A percentile compares a stretch with the other conserved stretches of the same genome.
phyloP scores from a whole-genome alignment of 1,284 basidiomycete species.

The Apiotrichum porosum region DNA sequence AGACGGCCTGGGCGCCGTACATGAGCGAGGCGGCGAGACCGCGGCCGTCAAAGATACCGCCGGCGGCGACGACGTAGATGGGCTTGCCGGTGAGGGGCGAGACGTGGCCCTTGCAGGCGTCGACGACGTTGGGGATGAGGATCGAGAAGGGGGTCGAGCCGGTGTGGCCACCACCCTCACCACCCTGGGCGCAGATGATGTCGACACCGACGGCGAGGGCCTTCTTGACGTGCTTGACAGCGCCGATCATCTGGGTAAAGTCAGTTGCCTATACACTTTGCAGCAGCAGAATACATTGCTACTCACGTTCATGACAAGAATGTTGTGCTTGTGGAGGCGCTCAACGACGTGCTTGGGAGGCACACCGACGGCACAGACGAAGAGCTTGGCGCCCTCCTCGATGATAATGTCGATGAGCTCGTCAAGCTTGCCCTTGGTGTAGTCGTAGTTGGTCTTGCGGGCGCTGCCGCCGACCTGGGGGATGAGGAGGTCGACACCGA shows the following conservation, averaged over 20 bases:
- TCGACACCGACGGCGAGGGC: conserved; percentile 75
- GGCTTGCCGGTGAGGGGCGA: conserved; percentile 73
- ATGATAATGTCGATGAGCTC: conserved; percentile 81
- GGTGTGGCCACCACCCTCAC: conserved; percentile 70
- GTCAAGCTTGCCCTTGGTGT: conserved; percentile 61
- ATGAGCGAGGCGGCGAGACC: conserved; percentile 74
- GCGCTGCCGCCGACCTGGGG: conserved; percentile 75
- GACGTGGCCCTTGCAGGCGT: conserved; percentile 65
- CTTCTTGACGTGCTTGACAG: conserved; percentile 76
- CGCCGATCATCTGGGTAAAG: conserved; percentile 67
- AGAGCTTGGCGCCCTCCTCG: conserved; percentile 72
- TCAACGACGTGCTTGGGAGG: conserved; percentile 73
- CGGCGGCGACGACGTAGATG: conserved; percentile 75
- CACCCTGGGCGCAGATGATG: conserved; percentile 81
- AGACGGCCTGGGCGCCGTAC: conserved; percentile 79
- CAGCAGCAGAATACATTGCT: too few species aligned
- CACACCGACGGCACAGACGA: conserved; percentile 75
- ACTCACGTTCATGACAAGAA: conserved; percentile 70
- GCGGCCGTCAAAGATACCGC: conserved; percentile 78
- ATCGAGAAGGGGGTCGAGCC: conserved; percentile 41
- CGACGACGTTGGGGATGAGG: conserved; percentile 66
- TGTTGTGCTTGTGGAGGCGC: conserved; percentile 69
- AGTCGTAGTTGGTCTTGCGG: conserved; percentile 66
- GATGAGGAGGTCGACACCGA: conserved; percentile 79
- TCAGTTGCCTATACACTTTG: background rate